phyloP scores from a whole-genome alignment of 495 filamentous ascomycete species.

The Aspergillus sparsus region DNA sequence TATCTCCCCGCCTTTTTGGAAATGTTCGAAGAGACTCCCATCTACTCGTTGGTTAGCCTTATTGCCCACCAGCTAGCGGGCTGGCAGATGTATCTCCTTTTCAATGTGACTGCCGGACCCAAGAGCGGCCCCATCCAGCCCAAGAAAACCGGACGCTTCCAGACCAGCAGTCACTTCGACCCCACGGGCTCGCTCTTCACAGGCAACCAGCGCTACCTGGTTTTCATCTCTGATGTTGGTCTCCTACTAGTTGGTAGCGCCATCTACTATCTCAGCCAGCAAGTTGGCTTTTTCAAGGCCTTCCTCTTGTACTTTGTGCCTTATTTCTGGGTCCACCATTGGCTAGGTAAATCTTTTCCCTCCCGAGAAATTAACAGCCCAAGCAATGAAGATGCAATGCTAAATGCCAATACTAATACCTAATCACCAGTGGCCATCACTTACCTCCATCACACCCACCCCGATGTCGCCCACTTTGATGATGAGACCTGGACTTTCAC shows the following conservation, averaged over 20 bases:
- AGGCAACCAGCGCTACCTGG: conserved; percentile 52
- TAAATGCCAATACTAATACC: not conserved
- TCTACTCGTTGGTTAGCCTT: conserved; percentile 49
- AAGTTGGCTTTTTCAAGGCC: conserved; percentile 53
- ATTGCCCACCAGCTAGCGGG: conserved; percentile 57
- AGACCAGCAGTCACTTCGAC: conserved; percentile 56
- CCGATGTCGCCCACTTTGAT: conserved; percentile 79
- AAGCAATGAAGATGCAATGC: not conserved
- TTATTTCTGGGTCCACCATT: conserved; percentile 64
- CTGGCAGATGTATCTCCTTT: conserved; percentile 57
- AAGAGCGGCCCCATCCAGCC: conserved; percentile 46
- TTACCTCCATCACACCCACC: conserved; percentile 90
- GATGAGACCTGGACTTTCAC: conserved; percentile 78
- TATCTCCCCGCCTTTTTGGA: conserved; percentile 38
- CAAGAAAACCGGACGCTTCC: conserved; percentile 44
- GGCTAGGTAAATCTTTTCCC: conserved; percentile 47
- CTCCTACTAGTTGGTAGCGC: conserved; percentile 46
- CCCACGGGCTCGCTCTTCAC: conserved; percentile 63
- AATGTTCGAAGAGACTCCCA: conserved; percentile 58
- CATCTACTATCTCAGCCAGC: conserved; percentile 44
- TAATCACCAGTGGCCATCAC: conserved; percentile 69
- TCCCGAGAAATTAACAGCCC: not conserved
- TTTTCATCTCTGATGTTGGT: conserved; percentile 62
- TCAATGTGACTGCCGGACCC: conserved; percentile 55
- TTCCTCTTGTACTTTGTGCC: conserved; percentile 54